Evolutionary conservation across 2,329 filamentous ascomycete species (phyloP).

Genomic region (Colletotrichum sp.): DNA sequence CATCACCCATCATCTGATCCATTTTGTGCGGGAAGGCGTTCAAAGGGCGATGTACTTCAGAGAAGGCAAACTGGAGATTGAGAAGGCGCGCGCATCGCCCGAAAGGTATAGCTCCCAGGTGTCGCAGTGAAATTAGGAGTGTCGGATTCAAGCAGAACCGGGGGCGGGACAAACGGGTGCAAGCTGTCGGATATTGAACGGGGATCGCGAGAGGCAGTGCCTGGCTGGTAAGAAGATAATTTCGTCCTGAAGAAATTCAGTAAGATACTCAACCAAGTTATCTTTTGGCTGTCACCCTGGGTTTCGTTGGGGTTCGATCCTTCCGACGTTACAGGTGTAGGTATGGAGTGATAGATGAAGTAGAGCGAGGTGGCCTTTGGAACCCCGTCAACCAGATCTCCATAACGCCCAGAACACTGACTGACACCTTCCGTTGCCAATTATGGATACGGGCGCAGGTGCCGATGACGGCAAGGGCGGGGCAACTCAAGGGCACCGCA

Average conservation of each 20-base stretch:
- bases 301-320: background rate
- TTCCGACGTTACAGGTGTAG: background rate
- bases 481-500: background rate
- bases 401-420: background rate
- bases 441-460: background rate
- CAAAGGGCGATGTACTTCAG: background rate
- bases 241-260: background rate
- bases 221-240: background rate
- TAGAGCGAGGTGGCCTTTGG: background rate
- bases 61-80: background rate
- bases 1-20: conserved; percentile 64
- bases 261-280: background rate
- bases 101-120: background rate
- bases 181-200: background rate
- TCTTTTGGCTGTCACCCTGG: background rate
- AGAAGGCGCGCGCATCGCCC: background rate
- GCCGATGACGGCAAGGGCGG: background rate
- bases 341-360: background rate
- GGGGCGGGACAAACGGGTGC: background rate
- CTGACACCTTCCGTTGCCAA: background rate
- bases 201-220: background rate
- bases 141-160: background rate
- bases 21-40: conserved; percentile 34
- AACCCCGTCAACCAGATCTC: background rate
- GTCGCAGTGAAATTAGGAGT: background rate